Evolutionary conservation across 2,329 filamentous ascomycete genomes (phyloP), one percentile per base, ranked within the genome.

Genomic region (Ilyonectria sp.): DNA sequence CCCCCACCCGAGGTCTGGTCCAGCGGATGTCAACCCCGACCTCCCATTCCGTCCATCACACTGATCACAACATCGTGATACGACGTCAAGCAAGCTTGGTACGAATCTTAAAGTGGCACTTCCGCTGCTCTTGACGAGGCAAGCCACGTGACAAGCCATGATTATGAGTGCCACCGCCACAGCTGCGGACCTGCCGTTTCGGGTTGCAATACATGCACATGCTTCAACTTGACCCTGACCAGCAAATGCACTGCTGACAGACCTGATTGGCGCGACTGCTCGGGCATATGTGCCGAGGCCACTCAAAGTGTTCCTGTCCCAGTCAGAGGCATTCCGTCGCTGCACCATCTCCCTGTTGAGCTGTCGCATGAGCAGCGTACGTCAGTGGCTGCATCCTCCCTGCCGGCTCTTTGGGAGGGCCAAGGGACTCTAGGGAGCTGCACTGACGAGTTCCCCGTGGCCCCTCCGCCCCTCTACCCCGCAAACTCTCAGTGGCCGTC

Each of bases 211-310:
- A 53, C n/a, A 21, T 5, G 17, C 40, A 33, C 56, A 60, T 55
- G 43, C 49, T 55, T 21, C 58, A 66, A 33, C 10, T n/a, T 66
- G 46, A 53, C 40, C 40, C 15, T n/a, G 15, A 43, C 40, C 15
- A 43, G 40, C 15, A 31, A 33, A 46, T 49, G n/a, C 46, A 21
- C 56, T 53, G 44, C 44, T 31, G 55, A 19, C 11, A 0, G 21
- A 8, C 40, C 23, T 61, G 63, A 66, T 66, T 66, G 63, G 63
- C 47, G 63, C 63, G 63, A 61, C 63, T 66, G 63, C 17, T 43
- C 40, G 29, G 53, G 17, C 11, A 29, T 19, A 19, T 23, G 40
- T 26, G 58, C 55, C 53, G 40, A 52, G 13, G 35, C 26, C 50
- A 35, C 52, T 35, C 19, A 40, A 55, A 43, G 33, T 37, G 52